Evolutionary conservation across 2,329 filamentous ascomycete species (phyloP).

Genomic region (Scedosporium aurantiacum): DNA sequence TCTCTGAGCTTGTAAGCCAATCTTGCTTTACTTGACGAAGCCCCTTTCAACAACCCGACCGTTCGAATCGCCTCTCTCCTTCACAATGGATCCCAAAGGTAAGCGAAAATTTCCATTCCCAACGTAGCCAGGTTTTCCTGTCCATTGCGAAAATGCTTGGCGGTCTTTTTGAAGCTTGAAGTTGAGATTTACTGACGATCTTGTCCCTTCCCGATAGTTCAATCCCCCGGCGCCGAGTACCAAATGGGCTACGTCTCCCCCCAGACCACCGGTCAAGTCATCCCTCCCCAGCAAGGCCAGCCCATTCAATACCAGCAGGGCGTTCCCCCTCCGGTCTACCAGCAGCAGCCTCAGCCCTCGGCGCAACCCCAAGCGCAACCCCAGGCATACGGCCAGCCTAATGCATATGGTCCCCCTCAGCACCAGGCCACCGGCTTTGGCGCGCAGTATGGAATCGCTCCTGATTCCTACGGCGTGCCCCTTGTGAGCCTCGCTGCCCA

Average conservation of each 20-base stretch:
- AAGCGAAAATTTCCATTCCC: background rate
- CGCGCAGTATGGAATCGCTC: background rate
- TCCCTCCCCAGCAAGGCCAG: background rate
- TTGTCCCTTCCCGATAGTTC: background rate
- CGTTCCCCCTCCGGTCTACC: conserved; percentile 2
- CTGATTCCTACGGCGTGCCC: conserved; percentile 8
- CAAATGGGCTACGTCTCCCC: conserved; percentile 2
- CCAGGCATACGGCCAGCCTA: no score
- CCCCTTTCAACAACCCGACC: background rate
- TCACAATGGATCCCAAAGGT: background rate
- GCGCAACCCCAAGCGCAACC: background rate
- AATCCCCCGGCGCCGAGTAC: conserved; percentile 1
- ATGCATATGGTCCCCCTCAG: background rate
- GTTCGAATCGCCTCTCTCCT: background rate
- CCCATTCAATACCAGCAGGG: background rate
- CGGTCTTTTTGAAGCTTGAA: no score
- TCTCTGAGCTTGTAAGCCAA: no score
- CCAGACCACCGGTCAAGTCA: background rate
- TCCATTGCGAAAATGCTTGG: no score
- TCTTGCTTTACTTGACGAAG: background rate
- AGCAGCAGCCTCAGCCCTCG: background rate
- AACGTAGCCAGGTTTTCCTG: no score
- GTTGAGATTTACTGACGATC: background rate
- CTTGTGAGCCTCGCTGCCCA: conserved; percentile 11
- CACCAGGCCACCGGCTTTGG: background rate